Evolutionary conservation across 495 filamentous ascomycete species (phyloP).

Genomic region (Lophiostoma macrostomum): DNA sequence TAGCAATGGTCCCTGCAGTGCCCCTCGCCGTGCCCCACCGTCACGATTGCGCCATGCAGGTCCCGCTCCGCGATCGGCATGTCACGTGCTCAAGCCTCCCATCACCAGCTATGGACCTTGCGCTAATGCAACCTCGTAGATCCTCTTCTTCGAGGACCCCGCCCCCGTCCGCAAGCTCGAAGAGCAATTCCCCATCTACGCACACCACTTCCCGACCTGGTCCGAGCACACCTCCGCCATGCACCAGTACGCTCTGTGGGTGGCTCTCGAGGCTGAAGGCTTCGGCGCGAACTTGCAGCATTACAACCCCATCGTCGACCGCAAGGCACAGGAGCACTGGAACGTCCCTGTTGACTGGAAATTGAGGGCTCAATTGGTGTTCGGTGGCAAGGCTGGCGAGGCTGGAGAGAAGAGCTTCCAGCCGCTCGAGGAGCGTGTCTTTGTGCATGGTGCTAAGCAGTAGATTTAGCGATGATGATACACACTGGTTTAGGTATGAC

Average conservation of each 20-base stretch:
- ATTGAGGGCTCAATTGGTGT: constrained; percentile 46
- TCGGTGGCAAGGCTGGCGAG: constrained; percentile 51
- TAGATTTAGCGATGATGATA: constrained; percentile 3
- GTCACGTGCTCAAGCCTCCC: too few relatives aligned
- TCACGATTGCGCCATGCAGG: too few relatives aligned
- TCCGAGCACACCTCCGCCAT: constrained; percentile 62
- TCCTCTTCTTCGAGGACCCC: constrained; percentile 65
- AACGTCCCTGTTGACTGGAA: constrained; percentile 58
- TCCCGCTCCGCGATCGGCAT: too few relatives aligned
- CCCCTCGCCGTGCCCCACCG: too few relatives aligned
- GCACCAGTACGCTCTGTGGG: constrained; percentile 66
- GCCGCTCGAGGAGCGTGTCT: constrained; percentile 54
- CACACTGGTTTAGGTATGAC: too few relatives aligned
- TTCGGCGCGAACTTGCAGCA: constrained; percentile 73
- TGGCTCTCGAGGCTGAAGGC: constrained; percentile 64
- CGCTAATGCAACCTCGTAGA: constrained; percentile 36
- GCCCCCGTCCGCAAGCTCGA: constrained; percentile 50
- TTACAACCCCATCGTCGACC: constrained; percentile 66
- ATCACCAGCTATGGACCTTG: neutral
- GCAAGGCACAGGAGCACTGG: constrained; percentile 56
- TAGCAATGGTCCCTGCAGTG: too few relatives aligned
- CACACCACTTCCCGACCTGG: constrained; percentile 62
- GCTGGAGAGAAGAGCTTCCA: constrained; percentile 54
- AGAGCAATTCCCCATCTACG: constrained; percentile 54
- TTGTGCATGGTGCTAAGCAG: constrained; percentile 37